phyloP scores from a whole-genome alignment of 495 filamentous ascomycete species.

The Penicillium manginii region DNA sequence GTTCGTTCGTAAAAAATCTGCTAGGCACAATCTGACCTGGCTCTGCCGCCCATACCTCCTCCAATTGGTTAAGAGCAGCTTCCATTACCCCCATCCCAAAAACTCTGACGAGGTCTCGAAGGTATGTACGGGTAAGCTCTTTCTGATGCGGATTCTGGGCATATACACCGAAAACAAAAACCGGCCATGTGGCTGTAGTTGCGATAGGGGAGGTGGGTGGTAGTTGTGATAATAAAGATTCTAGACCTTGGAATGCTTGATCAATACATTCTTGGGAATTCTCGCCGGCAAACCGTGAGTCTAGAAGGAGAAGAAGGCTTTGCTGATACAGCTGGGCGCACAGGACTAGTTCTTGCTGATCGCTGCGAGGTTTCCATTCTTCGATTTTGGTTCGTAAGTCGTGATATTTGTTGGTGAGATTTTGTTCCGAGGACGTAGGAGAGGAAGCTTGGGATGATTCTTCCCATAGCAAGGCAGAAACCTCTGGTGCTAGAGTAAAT shows the following conservation, averaged over 20 bases:
- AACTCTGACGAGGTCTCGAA: conserved; percentile 8
- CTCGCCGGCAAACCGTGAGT: conserved; percentile 11
- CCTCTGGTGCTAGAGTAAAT: conserved; percentile 14
- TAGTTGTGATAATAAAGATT: conserved; percentile 12
- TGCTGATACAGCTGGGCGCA: conserved; percentile 23
- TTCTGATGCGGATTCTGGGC: conserved; percentile 5
- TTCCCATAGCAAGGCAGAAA: conserved; percentile 13
- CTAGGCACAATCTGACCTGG: conserved; percentile 4
- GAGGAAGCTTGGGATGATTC: not conserved
- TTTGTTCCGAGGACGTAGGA: not conserved
- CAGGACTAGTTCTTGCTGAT: conserved; percentile 15
- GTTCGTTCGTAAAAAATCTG: conserved; percentile 19
- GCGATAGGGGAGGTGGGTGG: conserved; percentile 20
- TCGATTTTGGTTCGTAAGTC: conserved; percentile 8
- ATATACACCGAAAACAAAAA: conserved; percentile 21
- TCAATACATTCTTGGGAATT: conserved; percentile 5
- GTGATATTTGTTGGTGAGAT: conserved; percentile 6
- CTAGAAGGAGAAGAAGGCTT: conserved; percentile 20
- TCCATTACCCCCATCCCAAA: conserved; percentile 26
- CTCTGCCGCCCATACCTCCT: conserved; percentile 14
- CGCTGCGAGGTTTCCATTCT: conserved; percentile 13
- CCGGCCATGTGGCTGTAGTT: conserved; percentile 22
- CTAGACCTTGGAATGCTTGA: conserved; percentile 11
- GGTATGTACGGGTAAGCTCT: conserved; percentile 11
- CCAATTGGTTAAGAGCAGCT: conserved; percentile 18